These are phyloP conservation scores for Corchorus olitorius DNA, from an alignment of 345 rosid species.

Conservation along the genomic window DNA sequence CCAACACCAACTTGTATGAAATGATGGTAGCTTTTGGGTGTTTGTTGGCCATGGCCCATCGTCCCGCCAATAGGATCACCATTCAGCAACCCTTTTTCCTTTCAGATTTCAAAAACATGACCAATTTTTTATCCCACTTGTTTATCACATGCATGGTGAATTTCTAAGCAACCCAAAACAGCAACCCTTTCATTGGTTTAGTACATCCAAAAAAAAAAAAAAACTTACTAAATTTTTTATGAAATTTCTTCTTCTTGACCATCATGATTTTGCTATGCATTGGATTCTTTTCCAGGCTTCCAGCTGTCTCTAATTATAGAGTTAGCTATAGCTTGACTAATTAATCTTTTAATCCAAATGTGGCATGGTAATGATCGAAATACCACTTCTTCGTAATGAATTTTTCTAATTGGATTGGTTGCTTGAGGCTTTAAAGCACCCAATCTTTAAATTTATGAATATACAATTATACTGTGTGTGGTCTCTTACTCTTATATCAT, in stretches of 20 bases:
- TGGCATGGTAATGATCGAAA: background rate
- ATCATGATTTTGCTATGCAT: too few relatives aligned
- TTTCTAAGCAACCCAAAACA: background rate
- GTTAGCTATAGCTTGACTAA: background rate
- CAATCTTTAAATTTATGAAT: background rate
- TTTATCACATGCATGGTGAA: background rate
- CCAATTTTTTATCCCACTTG: background rate
- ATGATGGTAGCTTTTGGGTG: background rate
- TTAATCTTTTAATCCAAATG: background rate
- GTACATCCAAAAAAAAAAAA: too few relatives aligned
- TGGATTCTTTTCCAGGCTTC: conserved; percentile 7
- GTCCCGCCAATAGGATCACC: background rate
- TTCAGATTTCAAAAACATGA: background rate
- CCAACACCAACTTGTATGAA: background rate
- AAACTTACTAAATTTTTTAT: too few relatives aligned
- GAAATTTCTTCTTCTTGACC: background rate
- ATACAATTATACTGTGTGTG: too few relatives aligned
- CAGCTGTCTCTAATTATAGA: background rate
- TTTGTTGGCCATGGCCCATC: conserved; percentile 2
- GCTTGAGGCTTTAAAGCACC: background rate
- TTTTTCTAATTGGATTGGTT: background rate
- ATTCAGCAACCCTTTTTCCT: background rate
- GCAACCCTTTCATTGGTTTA: background rate
- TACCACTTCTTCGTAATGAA: background rate
- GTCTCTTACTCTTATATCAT: too few relatives aligned